These are phyloP conservation scores for Colletotrichum gloeosporioides DNA, from an alignment of 2,329 filamentous ascomycete genomes.

Conservation along the genomic window DNA sequence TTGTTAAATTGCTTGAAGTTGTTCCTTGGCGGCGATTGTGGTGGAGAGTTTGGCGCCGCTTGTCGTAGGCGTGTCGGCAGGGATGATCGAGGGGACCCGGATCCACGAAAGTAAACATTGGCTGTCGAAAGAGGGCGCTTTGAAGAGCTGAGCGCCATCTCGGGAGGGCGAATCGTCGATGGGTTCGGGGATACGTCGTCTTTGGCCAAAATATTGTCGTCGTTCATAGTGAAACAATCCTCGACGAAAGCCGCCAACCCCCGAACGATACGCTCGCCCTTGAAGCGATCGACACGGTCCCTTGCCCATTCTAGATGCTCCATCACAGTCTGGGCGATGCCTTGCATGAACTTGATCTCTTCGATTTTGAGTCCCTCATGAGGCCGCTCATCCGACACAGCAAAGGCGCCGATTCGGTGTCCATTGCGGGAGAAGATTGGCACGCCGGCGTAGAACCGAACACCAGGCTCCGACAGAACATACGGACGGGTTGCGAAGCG, in stretches of 20 bases:
- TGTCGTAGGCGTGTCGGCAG: background rate
- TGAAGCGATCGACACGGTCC: conserved; percentile 55
- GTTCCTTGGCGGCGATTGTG: background rate
- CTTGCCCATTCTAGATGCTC: conserved; percentile 65
- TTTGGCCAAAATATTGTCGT: background rate
- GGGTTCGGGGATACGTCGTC: conserved; percentile 5
- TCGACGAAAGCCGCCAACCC: conserved; percentile 61
- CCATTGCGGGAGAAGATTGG: conserved; percentile 62
- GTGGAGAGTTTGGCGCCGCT: background rate
- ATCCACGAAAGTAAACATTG: conserved; percentile 7
- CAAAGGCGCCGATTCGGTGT: conserved; percentile 65
- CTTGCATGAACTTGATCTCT: conserved; percentile 59
- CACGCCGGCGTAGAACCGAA: conserved; percentile 50
- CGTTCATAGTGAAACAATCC: conserved; percentile 40
- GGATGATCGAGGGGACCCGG: background rate
- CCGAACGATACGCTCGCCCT: conserved; percentile 58
- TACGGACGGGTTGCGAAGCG: conserved; percentile 37
- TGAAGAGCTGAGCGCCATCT: conserved; percentile 5
- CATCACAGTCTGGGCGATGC: conserved; percentile 61
- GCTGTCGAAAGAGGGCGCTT: conserved; percentile 1
- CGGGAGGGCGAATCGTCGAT: background rate
- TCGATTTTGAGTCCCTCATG: conserved; percentile 52
- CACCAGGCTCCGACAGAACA: conserved; percentile 33
- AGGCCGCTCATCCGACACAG: conserved; percentile 63
- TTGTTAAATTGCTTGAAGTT: background rate